These are phyloP conservation scores for Lavandula angustifolia DNA, from an alignment of 257 asterid genomes.

Conservation along the genomic window DNA sequence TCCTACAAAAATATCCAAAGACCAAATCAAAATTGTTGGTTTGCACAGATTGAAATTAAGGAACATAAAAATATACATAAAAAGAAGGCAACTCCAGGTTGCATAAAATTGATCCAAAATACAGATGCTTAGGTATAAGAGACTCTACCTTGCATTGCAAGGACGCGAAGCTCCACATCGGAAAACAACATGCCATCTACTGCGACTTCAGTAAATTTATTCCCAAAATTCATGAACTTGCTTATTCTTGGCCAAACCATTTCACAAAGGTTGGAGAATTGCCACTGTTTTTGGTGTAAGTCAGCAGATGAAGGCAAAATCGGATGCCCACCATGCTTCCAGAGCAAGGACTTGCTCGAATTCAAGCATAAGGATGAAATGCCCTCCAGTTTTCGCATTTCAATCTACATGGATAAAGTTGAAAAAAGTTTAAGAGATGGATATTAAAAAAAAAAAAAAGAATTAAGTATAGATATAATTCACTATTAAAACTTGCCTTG, in stretches of 20 bases:
- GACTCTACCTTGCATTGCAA: slow-evolving; percentile 66
- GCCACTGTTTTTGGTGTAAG: slow-evolving; percentile 56
- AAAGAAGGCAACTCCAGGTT: neutral
- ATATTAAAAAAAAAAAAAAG: neutral
- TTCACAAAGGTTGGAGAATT: slow-evolving; percentile 56
- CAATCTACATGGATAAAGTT: slow-evolving; percentile 46
- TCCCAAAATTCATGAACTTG: slow-evolving; percentile 40
- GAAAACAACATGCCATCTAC: slow-evolving; percentile 57
- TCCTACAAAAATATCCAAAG: slow-evolving; percentile 42
- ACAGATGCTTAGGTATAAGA: slow-evolving; percentile 5
- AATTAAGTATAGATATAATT: slow-evolving; percentile 24
- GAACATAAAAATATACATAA: no score
- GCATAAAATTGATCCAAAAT: slow-evolving; percentile 2
- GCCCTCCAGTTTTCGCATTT: slow-evolving; percentile 42
- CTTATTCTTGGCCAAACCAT: slow-evolving; percentile 62
- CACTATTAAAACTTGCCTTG: slow-evolving; percentile 49
- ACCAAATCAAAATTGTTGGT: slow-evolving; percentile 16
- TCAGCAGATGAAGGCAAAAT: slow-evolving; percentile 67
- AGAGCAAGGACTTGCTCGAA: slow-evolving; percentile 69
- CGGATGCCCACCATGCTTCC: slow-evolving; percentile 95
- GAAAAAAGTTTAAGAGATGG: slow-evolving; percentile 8
- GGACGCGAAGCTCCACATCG: slow-evolving; percentile 61
- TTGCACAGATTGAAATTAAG: neutral
- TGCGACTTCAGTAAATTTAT: slow-evolving; percentile 34
- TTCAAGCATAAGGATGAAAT: slow-evolving; percentile 42